Evolutionary conservation across 2,329 filamentous ascomycete species (phyloP).

Genomic region (Dothistroma septosporum): DNA sequence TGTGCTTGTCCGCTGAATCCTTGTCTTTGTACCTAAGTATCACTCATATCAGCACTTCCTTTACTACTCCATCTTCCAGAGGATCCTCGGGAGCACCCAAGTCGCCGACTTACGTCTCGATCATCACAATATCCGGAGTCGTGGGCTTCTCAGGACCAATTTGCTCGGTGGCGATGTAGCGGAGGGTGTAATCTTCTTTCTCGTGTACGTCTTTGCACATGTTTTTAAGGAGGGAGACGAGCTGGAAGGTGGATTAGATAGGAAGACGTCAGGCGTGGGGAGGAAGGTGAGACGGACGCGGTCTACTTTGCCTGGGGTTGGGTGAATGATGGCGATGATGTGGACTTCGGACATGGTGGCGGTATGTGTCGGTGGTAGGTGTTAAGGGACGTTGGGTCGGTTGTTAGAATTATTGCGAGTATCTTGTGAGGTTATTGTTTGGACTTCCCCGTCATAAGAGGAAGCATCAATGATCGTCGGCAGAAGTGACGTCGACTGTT

Average conservation of each 20-base stretch:
- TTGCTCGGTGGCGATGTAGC: slow-evolving; percentile 7
- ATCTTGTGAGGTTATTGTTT: neutral
- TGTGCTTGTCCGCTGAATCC: slow-evolving; percentile 8
- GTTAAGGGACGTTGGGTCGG: neutral
- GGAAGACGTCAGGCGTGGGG: neutral
- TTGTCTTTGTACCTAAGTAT: slow-evolving; percentile 6
- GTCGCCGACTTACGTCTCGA: slow-evolving; percentile 4
- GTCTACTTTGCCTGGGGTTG: slow-evolving; percentile 3
- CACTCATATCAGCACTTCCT: neutral
- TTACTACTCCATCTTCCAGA: neutral
- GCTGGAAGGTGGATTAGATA: neutral
- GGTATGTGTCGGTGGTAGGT: neutral
- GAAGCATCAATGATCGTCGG: too few relatives aligned
- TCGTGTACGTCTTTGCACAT: slow-evolving; percentile 11
- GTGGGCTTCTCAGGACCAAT: slow-evolving; percentile 3
- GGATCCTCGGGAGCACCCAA: neutral
- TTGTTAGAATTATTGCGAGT: neutral
- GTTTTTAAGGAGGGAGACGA: slow-evolving; percentile 4
- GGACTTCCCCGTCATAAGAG: too few relatives aligned
- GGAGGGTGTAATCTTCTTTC: slow-evolving; percentile 13
- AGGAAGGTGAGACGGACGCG: neutral
- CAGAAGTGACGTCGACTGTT: too few relatives aligned
- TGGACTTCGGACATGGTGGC: slow-evolving; percentile 5
- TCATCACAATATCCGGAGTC: slow-evolving; percentile 11
- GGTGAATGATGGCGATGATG: slow-evolving; percentile 7